phyloP scores from a whole-genome alignment of 192 early-diverging fungal species.

The Coemansia sp. region DNA sequence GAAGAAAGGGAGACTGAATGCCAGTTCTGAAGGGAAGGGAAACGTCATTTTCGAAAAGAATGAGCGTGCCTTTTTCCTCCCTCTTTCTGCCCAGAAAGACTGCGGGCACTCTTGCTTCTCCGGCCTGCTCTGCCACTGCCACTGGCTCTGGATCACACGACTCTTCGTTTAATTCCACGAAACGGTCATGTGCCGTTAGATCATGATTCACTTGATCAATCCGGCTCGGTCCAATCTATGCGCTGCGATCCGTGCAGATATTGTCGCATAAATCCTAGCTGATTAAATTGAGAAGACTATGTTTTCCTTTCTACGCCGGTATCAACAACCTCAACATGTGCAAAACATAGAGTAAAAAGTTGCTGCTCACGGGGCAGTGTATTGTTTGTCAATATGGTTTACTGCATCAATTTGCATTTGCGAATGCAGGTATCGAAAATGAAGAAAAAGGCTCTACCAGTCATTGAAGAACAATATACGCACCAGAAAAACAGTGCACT shows the following conservation, averaged over 20 bases:
- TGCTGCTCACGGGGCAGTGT: not conserved
- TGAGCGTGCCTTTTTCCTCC: not conserved
- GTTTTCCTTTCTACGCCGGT: not conserved
- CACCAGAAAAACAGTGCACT: no score
- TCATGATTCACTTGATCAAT: not conserved
- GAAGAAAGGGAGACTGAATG: not conserved
- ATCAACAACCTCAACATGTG: no score
- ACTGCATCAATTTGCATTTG: not conserved
- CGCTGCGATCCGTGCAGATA: not conserved
- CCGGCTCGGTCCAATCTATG: not conserved
- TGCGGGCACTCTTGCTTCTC: not conserved
- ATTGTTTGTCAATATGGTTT: not conserved
- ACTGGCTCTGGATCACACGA: not conserved
- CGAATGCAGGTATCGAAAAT: not conserved
- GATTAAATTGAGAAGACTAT: not conserved
- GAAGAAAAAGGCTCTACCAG: not conserved
- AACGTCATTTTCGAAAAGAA: not conserved
- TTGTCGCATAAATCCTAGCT: not conserved
- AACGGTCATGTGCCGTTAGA: not conserved
- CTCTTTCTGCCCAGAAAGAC: not conserved
- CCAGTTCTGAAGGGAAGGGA: not conserved
- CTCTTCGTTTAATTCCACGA: not conserved
- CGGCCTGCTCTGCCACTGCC: not conserved
- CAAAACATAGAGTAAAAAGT: no score
- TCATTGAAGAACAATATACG: not conserved